These are phyloP conservation scores for Teratosphaeria pseudoeucalypti DNA, from an alignment of 2,329 filamentous ascomycete species.

Conservation along the genomic window DNA sequence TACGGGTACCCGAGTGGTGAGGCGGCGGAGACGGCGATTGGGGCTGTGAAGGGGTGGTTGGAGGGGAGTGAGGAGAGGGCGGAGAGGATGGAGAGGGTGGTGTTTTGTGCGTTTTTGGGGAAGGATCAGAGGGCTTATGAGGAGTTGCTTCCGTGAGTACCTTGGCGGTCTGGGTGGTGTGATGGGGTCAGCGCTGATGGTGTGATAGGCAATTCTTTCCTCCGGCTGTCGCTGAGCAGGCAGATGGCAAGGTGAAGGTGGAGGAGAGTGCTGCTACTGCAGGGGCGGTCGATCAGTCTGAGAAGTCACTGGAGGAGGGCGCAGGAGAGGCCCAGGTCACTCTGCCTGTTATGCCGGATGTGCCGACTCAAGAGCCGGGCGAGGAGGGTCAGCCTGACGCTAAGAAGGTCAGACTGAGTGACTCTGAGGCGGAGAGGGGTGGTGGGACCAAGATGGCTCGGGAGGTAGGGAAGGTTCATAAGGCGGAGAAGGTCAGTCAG, in stretches of 20 bases:
- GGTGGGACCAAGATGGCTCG: background rate
- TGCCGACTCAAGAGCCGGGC: slow-evolving; percentile 38
- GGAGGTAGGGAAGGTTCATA: no score
- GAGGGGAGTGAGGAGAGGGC: slow-evolving; percentile 28
- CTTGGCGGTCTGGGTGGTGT: background rate
- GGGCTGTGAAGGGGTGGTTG: slow-evolving; percentile 48
- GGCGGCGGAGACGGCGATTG: slow-evolving; percentile 63
- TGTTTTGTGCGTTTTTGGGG: slow-evolving; percentile 74
- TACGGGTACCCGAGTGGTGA: slow-evolving; percentile 73
- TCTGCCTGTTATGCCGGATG: slow-evolving; percentile 38
- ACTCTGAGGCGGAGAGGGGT: background rate
- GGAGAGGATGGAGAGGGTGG: slow-evolving; percentile 55
- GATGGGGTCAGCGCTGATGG: background rate
- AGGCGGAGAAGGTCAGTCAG: slow-evolving; percentile 31
- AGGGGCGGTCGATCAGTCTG: background rate
- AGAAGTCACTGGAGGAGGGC: slow-evolving; percentile 15
- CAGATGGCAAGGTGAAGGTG: background rate
- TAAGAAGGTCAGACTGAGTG: slow-evolving; percentile 37
- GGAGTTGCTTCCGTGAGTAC: slow-evolving; percentile 59
- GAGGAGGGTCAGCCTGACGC: slow-evolving; percentile 32
- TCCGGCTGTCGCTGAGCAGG: slow-evolving; percentile 16
- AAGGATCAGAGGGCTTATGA: slow-evolving; percentile 72
- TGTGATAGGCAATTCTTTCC: slow-evolving; percentile 39
- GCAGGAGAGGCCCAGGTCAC: slow-evolving; percentile 18
- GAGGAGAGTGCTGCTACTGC: background rate